These are phyloP conservation scores for Bipolaris sorokiniana DNA, from an alignment of 2,329 filamentous ascomycete genomes.

Conservation along the genomic window DNA sequence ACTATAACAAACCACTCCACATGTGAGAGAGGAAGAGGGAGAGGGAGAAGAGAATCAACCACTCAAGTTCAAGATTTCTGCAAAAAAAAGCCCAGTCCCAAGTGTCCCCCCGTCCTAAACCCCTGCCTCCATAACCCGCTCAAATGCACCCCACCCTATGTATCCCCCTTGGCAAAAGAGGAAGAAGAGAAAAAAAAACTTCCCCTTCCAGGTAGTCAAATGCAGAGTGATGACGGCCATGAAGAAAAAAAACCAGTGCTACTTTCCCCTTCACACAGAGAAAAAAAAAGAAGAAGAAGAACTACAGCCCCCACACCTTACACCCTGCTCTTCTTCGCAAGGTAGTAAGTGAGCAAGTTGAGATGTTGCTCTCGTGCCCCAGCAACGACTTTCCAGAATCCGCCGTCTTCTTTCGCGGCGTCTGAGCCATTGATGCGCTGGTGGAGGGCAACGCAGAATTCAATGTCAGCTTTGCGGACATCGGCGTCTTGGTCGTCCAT, in stretches of 20 bases:
- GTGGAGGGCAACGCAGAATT: conserved; percentile 77
- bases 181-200: neutral
- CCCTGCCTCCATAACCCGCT: no score
- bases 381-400: conserved; percentile 72
- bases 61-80: no score
- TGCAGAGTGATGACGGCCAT: no score
- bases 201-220: no score
- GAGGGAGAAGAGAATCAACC: no score
- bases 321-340: conserved; percentile 58
- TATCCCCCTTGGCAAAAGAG: no score
- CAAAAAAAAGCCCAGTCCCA: no score
- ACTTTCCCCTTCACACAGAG: neutral
- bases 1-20: no score
- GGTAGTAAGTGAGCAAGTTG: conserved; percentile 81
- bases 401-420: conserved; percentile 46
- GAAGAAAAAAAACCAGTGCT: no score
- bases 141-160: no score
- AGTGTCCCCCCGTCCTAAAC: no score
- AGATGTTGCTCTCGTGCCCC: conserved; percentile 72
- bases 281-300: neutral
- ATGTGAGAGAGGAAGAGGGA: no score
- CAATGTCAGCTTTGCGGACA: conserved; percentile 72
- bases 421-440: conserved; percentile 45
- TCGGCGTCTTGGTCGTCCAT: conserved; percentile 50
- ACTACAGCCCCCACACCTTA: conserved; percentile 11